A percentile compares a stretch with the other conserved stretches of the same genome.
Evolutionary conservation across 2,329 filamentous ascomycete genomes (phyloP).

Genomic region (Neonectria hederae): DNA sequence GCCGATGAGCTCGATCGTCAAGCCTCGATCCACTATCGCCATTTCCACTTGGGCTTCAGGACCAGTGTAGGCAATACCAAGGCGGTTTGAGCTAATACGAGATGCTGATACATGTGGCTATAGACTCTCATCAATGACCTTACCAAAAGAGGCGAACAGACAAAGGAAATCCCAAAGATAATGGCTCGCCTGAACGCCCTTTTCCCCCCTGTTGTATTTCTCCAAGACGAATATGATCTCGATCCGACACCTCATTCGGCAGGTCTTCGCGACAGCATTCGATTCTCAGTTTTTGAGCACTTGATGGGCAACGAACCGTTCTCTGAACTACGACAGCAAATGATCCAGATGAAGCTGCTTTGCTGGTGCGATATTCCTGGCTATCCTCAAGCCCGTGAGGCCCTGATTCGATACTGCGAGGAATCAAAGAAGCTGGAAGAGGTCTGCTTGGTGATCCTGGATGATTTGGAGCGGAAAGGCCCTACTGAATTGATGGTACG

Average conservation of each 20-base stretch:
- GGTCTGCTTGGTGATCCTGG: slow-evolving; percentile 41
- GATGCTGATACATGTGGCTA: not conserved
- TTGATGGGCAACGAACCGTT: slow-evolving; percentile 42
- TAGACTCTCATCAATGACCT: slow-evolving; percentile 45
- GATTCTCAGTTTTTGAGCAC: slow-evolving; percentile 48
- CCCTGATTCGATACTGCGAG: slow-evolving; percentile 45
- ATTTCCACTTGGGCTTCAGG: slow-evolving; percentile 48
- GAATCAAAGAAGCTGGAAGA: slow-evolving; percentile 49
- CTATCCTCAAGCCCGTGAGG: slow-evolving; percentile 43
- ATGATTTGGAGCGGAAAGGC: slow-evolving; percentile 27
- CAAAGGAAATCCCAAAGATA: slow-evolving; percentile 33
- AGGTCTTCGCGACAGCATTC: slow-evolving; percentile 47
- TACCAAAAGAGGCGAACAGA: slow-evolving; percentile 11
- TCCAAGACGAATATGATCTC: slow-evolving; percentile 34
- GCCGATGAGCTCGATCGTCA: slow-evolving; percentile 46
- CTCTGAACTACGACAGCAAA: slow-evolving; percentile 31
- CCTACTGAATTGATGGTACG: slow-evolving; percentile 2
- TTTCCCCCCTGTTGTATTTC: slow-evolving; percentile 43
- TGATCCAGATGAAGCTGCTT: slow-evolving; percentile 45
- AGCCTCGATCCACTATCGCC: slow-evolving; percentile 41
- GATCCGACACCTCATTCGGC: slow-evolving; percentile 44
- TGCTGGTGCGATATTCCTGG: slow-evolving; percentile 46
- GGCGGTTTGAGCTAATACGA: not conserved
- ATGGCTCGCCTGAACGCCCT: slow-evolving; percentile 51
- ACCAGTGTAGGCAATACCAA: slow-evolving; percentile 41